Evolutionary conservation across 2,329 filamentous ascomycete genomes (phyloP).

Genomic region (Pezicula radicicola): DNA sequence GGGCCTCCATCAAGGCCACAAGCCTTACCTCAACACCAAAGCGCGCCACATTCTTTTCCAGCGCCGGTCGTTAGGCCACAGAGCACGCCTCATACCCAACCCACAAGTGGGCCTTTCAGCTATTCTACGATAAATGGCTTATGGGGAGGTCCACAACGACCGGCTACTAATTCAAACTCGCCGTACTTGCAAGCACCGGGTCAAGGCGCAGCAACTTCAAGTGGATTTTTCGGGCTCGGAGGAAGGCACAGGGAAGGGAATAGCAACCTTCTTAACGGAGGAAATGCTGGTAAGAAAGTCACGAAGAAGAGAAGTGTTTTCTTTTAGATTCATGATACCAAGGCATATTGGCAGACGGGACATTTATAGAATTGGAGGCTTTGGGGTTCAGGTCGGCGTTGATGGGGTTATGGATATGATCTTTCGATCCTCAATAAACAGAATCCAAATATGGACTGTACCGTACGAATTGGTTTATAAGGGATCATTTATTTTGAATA

Average conservation of each 20-base stretch:
- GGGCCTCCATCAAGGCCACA: constrained; percentile 3
- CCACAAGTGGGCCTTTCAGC: constrained; percentile 1
- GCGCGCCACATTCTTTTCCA: constrained; percentile 23
- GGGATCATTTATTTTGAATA: no score
- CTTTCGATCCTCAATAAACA: no score
- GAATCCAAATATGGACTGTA: no score
- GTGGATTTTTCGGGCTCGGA: constrained; percentile 37
- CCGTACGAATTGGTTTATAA: no score
- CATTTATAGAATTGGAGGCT: no score
- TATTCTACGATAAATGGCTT: constrained; percentile 7
- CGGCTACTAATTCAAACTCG: background rate
- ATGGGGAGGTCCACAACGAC: constrained; percentile 3
- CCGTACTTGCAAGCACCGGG: constrained; percentile 26
- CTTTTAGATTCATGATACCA: constrained; percentile 15
- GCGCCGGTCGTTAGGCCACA: constrained; percentile 21
- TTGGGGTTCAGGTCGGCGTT: no score
- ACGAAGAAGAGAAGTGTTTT: constrained; percentile 29
- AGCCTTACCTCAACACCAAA: constrained; percentile 17
- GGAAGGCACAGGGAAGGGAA: constrained; percentile 19
- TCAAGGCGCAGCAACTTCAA: constrained; percentile 36
- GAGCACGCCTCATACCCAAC: constrained; percentile 15
- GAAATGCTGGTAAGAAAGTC: constrained; percentile 30
- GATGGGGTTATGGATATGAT: no score
- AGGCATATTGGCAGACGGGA: no score
- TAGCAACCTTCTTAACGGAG: background rate